These are phyloP conservation scores for Cordia subcordata DNA, from an alignment of 257 asterid genomes.

Conservation along the genomic window DNA sequence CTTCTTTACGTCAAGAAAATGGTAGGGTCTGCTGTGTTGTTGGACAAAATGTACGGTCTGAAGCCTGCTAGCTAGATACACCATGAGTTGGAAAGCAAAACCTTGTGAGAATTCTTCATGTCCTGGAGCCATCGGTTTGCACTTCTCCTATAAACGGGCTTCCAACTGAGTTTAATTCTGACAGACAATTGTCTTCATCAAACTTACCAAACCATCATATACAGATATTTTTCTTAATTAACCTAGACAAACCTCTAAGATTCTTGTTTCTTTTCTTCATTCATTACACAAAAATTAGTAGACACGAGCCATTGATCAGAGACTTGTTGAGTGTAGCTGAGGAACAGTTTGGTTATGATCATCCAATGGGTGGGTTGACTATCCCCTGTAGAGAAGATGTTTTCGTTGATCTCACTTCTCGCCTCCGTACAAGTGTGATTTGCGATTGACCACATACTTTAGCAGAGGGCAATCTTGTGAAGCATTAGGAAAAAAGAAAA, in stretches of 20 bases:
- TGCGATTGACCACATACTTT: not conserved
- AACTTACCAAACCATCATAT: no score
- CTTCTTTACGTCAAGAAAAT: not conserved
- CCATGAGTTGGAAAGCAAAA: constrained; percentile 1
- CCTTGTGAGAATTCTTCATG: not conserved
- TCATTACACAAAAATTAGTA: not conserved
- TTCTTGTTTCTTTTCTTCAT: not conserved
- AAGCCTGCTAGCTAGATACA: no score
- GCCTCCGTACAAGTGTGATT: not conserved
- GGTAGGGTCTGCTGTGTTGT: not conserved
- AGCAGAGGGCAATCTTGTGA: not conserved
- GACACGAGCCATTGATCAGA: constrained; percentile 14
- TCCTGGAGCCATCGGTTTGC: not conserved
- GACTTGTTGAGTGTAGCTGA: constrained; percentile 20
- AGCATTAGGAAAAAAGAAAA: constrained; percentile 1
- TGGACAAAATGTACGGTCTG: not conserved
- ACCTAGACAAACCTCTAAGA: no score
- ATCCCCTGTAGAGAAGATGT: constrained; percentile 28
- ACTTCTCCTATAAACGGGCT: no score
- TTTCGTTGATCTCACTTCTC: constrained; percentile 24
- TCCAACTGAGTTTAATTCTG: no score
- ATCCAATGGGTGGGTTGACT: constrained; percentile 33
- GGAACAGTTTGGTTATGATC: constrained; percentile 32
- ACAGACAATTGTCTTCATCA: no score
- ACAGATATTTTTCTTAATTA: no score